Evolutionary conservation across 2,329 filamentous ascomycete species (phyloP).

Genomic region (Diaporthe sp.): DNA sequence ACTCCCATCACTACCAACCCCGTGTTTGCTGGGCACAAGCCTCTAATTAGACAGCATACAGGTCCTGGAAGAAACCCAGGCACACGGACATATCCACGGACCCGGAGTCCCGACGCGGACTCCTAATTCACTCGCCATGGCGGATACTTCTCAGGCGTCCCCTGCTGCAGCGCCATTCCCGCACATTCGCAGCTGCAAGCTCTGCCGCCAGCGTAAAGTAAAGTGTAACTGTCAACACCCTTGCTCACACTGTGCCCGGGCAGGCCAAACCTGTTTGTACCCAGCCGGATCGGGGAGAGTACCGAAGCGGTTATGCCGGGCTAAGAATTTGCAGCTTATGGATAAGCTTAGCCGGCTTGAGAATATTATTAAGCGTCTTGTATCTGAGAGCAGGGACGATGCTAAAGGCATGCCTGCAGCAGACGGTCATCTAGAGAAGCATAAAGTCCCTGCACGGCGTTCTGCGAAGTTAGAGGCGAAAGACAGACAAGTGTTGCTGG

Average conservation of each 20-base stretch:
- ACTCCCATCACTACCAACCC: neutral
- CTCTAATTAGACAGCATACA: too few species aligned
- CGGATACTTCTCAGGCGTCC: neutral
- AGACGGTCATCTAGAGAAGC: neutral
- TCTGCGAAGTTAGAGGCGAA: too few species aligned
- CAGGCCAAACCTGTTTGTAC: slow-evolving; percentile 31
- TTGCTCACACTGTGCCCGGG: slow-evolving; percentile 28
- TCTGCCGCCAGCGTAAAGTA: slow-evolving; percentile 31
- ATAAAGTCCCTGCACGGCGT: neutral
- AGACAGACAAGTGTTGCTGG: too few species aligned
- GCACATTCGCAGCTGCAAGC: slow-evolving; percentile 25
- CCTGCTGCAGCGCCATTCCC: neutral
- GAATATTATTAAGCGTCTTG: slow-evolving; percentile 28
- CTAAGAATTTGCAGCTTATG: slow-evolving; percentile 20
- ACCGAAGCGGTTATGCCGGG: slow-evolving; percentile 32
- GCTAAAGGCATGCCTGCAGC: neutral
- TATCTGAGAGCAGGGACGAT: neutral
- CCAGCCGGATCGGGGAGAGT: slow-evolving; percentile 34
- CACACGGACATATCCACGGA: too few species aligned
- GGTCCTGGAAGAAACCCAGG: neutral
- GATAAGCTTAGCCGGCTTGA: slow-evolving; percentile 31
- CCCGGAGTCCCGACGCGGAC: too few species aligned
- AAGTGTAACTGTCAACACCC: slow-evolving; percentile 31
- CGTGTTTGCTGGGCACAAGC: neutral
- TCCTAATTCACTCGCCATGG: neutral